Evolutionary conservation across 306 rosid species (phyloP), one percentile per base, ranked within the genome.

Genomic region (Vicia sativa): DNA sequence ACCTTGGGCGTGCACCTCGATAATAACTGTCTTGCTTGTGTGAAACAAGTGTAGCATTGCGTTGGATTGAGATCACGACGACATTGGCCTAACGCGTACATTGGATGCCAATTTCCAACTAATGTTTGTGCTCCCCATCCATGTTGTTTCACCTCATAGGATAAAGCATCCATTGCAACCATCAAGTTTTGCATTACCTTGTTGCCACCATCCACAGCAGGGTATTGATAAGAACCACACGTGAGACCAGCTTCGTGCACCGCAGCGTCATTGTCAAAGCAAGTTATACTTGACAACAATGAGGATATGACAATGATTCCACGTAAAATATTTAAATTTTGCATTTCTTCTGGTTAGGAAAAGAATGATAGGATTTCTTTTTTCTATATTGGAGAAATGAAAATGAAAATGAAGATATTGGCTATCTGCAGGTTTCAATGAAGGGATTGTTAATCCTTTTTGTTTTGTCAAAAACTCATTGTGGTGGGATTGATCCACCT

Each of bases 11-110:
- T 45, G 67, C 96, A 86, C 3, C 34, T 26, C 12, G 72, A 73
- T 11, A 89, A 74, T 26, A 55, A 53, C 3, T 54, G 67, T 48
- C 80, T 50, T 0, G 81, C 64, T 9, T 58, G n/a, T 6, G 21
- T 9, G 75, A 84, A 77, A 49, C 87, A 88, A 1, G 72, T 6
- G 10, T 45, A 10, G 73, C 91, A 86, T 0, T 82, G 78, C 0
- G 14, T 7, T 4, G 46, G 48, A 9, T 65, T 46, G 13, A 84
- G 78, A 64, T 84, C 86, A 9, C 11, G 55, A 31, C 41, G 67
- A 62, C 88, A 89, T 35, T 86, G 75, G 2, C 67, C 85, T 14
- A 80, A 80, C 15, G 84, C 85, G 43, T 48, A 75, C 35, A 84
- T 28, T 0, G 76, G 62, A 34, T 67, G 63, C 21, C 78, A 39